Percentiles rank a stretch among this genome's conserved stretches.
These are phyloP conservation scores for Besnoitia besnoiti DNA, from an alignment of 169 alveolate genomes.

Conservation along the genomic window DNA sequence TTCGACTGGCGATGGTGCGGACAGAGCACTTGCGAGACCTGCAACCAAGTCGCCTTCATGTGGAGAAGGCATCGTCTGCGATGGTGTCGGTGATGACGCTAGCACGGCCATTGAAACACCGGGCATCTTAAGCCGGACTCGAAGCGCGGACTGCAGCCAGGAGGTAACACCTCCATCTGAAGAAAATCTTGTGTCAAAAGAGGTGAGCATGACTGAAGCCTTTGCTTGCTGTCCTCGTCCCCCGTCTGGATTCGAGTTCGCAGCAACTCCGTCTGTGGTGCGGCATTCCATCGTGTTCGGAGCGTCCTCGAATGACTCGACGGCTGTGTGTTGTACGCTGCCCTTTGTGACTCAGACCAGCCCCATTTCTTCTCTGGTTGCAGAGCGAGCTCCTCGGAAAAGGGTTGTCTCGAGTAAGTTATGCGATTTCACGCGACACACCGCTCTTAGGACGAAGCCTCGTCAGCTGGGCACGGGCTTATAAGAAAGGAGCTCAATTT, in stretches of 20 bases:
- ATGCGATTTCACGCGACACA: not conserved
- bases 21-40: too few species aligned
- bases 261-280: too few species aligned
- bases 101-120: not conserved
- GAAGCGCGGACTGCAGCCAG: not conserved
- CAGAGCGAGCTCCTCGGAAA: slow-evolving; percentile 26
- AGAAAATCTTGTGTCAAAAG: not conserved
- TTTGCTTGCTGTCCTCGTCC: too few species aligned
- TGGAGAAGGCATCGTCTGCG: not conserved
- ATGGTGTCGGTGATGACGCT: not conserved
- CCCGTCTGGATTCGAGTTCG: too few species aligned
- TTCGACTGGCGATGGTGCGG: too few species aligned
- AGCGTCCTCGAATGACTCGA: too few species aligned
- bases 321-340: too few species aligned
- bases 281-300: too few species aligned
- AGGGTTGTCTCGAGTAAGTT: not conserved
- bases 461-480: too few species aligned
- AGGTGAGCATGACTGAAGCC: not conserved
- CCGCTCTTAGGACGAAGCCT: not conserved
- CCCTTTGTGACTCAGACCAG: not conserved
- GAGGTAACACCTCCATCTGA: not conserved
- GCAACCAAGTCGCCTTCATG: not conserved
- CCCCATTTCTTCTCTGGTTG: not conserved
- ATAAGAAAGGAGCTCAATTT: too few species aligned
- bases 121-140: not conserved